Base-by-base conservation (phyloP, 2,329 filamentous ascomycete genomes). In the Aspergillus udagawae region DNA sequence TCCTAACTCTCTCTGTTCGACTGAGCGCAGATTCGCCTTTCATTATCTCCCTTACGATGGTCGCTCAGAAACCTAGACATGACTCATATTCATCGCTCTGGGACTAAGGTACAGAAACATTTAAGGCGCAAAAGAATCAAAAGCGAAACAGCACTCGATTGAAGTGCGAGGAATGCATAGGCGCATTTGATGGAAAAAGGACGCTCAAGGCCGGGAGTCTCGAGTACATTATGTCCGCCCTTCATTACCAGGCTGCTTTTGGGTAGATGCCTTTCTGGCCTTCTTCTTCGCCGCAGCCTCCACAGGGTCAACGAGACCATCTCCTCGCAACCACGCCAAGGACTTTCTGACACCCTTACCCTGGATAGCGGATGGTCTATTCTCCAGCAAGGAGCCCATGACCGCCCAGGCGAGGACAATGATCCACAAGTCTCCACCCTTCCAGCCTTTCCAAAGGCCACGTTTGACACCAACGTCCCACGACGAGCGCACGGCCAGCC, bases 391-490 rank as follows among this genome's bases (percentile, higher is more conserved):
- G 8, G 84, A 83, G 55, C 92, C 91, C 20, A 92, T 85, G 20
- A 92, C 74, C 65, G 90, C 90, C 75, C 96, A 80, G 50, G 91
- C 89, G 20, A 86, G 74, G 17, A 93, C 88, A 68, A 97, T 92
- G 3, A 97, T 78, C 77, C 88, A 84, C 4, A 97, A 85, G 74
- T 97, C 93, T 0, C 92, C 92, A 41, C 90, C 89, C 66, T 83
- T 85, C 71, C 94, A 82, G 10, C 90, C 90, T 62, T 83, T 86
- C 91, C 93, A 96, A 86, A 91, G 91, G 1, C 91, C 84, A 35
- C 88, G 81, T 85, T 97, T 97, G 55, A 89, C 85, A n/a, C 92
- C 92, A 0, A 96, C 91, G 79, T 96, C 96, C 91, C 92, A 97
- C 49, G 92, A 74, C 41, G 86, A 90, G 71, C 96, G 90, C 29